Percentiles rank a stretch among this genome's conserved stretches.
Evolutionary conservation across 1,284 basidiomycete genomes (phyloP).

Genomic region (Cystobasidiaceae sp.): DNA sequence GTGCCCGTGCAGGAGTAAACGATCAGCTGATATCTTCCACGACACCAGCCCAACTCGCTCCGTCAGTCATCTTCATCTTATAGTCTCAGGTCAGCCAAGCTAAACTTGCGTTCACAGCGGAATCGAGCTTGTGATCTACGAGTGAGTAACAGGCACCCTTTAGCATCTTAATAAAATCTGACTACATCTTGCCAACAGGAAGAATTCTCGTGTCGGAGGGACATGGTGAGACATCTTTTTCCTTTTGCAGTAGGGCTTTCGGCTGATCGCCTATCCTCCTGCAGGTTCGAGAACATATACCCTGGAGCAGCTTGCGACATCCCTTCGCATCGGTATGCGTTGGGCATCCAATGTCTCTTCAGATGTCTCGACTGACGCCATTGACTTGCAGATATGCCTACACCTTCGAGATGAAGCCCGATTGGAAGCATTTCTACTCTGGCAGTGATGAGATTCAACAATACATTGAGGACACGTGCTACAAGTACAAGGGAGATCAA

Average conservation of each 20-base stretch:
- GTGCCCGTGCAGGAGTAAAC: not conserved
- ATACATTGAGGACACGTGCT: slow-evolving; percentile 39
- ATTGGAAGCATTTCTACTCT: slow-evolving; percentile 37
- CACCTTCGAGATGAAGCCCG: slow-evolving; percentile 10
- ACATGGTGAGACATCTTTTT: slow-evolving; percentile 13
- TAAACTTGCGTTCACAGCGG: not conserved
- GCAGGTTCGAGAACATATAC: slow-evolving; percentile 21
- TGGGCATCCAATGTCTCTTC: not conserved
- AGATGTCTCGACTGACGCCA: not conserved
- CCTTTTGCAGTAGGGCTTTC: not conserved
- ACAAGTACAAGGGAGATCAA: slow-evolving; percentile 36
- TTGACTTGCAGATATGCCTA: not conserved
- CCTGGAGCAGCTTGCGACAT: slow-evolving; percentile 41
- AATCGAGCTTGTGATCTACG: slow-evolving; percentile 1
- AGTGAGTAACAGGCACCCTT: not conserved
- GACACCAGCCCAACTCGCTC: slow-evolving; percentile 3
- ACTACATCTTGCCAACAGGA: slow-evolving; percentile 15
- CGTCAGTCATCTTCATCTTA: not conserved
- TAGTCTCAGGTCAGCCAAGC: not conserved
- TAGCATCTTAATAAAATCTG: not conserved
- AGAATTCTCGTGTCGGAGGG: slow-evolving; percentile 13
- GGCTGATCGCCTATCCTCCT: not conserved
- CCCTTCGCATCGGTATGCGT: slow-evolving; percentile 36
- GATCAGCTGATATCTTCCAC: no score
- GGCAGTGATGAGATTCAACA: slow-evolving; percentile 38